Conservation (phyloP, 495 filamentous ascomycete genomes). For the Neurospora sp. region DNA sequence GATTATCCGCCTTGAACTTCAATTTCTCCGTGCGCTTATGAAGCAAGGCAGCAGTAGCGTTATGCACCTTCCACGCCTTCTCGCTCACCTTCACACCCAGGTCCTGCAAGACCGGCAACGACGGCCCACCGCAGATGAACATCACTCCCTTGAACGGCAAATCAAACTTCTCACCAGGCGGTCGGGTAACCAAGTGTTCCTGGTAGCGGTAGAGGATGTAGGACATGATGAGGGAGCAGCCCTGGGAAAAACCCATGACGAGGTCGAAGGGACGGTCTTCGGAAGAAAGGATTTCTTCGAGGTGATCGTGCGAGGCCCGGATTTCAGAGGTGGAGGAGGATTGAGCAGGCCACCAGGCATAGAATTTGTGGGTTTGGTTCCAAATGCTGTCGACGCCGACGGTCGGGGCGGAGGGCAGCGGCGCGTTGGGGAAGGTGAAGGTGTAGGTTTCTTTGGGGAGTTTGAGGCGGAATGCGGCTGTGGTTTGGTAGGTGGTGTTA, state of each 20-base stretch:
- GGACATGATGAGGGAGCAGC: constrained; percentile 40
- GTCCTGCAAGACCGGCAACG: constrained; percentile 33
- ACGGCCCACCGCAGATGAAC: constrained; percentile 47
- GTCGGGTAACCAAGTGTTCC: constrained; percentile 14
- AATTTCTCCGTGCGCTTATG: constrained; percentile 19
- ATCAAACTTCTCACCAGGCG: neutral
- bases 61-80: constrained; percentile 29
- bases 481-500: neutral
- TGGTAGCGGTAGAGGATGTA: constrained; percentile 32
- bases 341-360: constrained; percentile 34
- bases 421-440: constrained; percentile 51
- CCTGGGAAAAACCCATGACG: constrained; percentile 51
- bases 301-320: constrained; percentile 27
- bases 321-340: constrained; percentile 22
- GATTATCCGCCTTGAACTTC: constrained; percentile 19
- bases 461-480: constrained; percentile 23
- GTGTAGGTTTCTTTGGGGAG: constrained; percentile 17
- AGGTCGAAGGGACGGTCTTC: constrained; percentile 50
- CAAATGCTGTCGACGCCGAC: constrained; percentile 45
- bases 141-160: constrained; percentile 49
- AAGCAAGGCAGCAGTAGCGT: constrained; percentile 17
- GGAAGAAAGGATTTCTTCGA: constrained; percentile 15
- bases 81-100: constrained; percentile 40
- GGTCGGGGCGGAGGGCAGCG: constrained; percentile 32
- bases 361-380: constrained; percentile 30